Evolutionary conservation across 164 flowering plant genomes (phyloP).

Genomic region (Berberis thunbergii): DNA sequence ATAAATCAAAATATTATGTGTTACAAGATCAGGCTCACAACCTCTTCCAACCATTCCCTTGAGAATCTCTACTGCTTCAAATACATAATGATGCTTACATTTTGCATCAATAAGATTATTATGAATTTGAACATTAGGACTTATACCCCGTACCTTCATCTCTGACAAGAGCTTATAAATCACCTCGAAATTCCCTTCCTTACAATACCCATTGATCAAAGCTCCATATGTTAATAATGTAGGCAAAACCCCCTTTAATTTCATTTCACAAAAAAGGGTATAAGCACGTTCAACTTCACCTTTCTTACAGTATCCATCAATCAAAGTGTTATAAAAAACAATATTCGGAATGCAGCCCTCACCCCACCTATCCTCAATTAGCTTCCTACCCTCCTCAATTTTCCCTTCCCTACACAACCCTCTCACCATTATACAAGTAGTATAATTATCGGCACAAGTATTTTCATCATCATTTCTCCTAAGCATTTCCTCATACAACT

Average conservation of each 20-base stretch:
- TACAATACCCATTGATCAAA: conserved; percentile 54
- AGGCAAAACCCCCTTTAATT: conserved; percentile 65
- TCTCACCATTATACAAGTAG: conserved; percentile 52
- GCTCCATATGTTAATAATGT: conserved; percentile 60
- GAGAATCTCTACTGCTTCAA: conserved; percentile 29
- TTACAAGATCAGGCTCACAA: conserved; percentile 48
- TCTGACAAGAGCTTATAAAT: conserved; percentile 45
- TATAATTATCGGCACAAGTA: conserved; percentile 42
- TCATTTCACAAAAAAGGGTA: conserved; percentile 44
- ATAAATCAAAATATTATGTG: conserved; percentile 54
- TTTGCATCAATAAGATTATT: conserved; percentile 57
- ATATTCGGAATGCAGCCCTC: conserved; percentile 56
- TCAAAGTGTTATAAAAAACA: conserved; percentile 66
- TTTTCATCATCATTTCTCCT: conserved; percentile 26
- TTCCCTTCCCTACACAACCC: conserved; percentile 50
- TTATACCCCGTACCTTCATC: conserved; percentile 51
- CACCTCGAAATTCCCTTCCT: conserved; percentile 40
- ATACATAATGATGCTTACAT: conserved; percentile 34
- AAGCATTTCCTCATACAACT: conserved; percentile 56
- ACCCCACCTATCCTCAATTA: conserved; percentile 72
- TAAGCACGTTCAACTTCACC: conserved; percentile 43
- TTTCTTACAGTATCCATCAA: conserved; percentile 64
- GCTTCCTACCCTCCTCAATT: conserved; percentile 53
- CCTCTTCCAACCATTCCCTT: conserved; percentile 36
- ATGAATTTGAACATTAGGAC: conserved; percentile 34